phyloP scores from a whole-genome alignment of 768 basidiomycete species.

The Rhodotorula graminis region DNA sequence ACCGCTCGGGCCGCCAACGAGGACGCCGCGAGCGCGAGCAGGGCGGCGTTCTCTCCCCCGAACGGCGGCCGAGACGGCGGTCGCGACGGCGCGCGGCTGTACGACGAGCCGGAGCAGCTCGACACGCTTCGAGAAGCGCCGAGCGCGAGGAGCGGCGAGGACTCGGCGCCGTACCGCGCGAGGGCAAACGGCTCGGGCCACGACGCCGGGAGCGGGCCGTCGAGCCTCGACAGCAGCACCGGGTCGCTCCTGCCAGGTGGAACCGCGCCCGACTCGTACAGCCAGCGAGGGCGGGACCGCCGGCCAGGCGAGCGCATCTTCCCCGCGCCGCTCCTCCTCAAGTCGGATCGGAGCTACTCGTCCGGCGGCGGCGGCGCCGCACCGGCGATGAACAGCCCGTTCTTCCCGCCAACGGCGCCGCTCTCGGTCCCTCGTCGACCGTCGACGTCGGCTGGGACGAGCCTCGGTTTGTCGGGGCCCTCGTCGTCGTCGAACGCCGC shows the following conservation, averaged over 20 bases:
- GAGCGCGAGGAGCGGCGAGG: neutral
- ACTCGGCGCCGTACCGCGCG: neutral
- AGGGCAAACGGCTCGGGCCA: neutral
- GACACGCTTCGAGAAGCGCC: neutral
- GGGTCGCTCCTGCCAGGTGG: neutral
- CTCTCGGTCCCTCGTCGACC: slow-evolving; percentile 26
- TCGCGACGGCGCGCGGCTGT: slow-evolving; percentile 3
- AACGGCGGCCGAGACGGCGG: neutral
- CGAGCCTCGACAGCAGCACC: neutral
- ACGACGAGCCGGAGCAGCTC: slow-evolving; percentile 14
- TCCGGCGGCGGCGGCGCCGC: neutral
- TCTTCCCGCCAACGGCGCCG: neutral
- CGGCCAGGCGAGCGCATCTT: slow-evolving; percentile 22
- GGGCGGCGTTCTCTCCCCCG: neutral
- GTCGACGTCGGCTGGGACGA: neutral
- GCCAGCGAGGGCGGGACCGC: neutral
- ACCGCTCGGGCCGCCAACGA: neutral
- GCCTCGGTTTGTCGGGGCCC: neutral
- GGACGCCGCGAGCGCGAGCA: neutral
- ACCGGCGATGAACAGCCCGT: neutral
- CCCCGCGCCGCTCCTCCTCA: slow-evolving; percentile 31
- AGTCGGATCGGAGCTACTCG: slow-evolving; percentile 17
- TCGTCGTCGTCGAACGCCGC: neutral
- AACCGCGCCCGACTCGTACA: neutral
- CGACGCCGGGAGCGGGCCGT: neutral